phyloP scores from a whole-genome alignment of 148 eudicot genomes.

The Camellia japonica region DNA sequence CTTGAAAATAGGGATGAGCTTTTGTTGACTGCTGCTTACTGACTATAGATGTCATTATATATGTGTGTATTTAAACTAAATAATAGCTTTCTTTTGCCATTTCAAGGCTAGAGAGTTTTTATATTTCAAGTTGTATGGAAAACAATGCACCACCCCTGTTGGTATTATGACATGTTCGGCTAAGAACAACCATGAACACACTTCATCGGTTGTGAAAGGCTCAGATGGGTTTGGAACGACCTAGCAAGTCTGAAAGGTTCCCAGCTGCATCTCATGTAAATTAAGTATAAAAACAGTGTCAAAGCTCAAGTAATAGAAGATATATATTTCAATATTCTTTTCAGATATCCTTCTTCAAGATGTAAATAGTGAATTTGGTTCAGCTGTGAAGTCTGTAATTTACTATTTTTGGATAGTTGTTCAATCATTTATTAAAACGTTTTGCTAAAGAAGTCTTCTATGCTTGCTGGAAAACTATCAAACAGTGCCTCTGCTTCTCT shows the following conservation, averaged over 20 bases:
- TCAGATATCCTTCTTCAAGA: not conserved
- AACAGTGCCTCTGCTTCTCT: not conserved
- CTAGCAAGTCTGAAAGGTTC: slow-evolving; percentile 15
- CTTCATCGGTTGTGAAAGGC: slow-evolving; percentile 73
- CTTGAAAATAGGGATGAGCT: slow-evolving; percentile 11
- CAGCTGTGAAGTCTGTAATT: not conserved
- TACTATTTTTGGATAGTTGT: no score
- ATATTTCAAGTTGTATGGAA: slow-evolving; percentile 85
- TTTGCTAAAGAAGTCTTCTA: not conserved
- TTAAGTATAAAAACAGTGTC: slow-evolving; percentile 23
- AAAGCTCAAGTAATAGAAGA: slow-evolving; percentile 12
- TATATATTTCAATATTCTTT: not conserved
- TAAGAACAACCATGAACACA: slow-evolving; percentile 76
- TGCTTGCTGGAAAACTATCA: no score
- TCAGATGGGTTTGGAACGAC: slow-evolving; percentile 74
- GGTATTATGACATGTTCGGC: slow-evolving; percentile 99
- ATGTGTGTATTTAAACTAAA: slow-evolving; percentile 16
- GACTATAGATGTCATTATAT: not conserved
- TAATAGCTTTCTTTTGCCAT: not conserved
- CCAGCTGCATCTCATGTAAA: slow-evolving; percentile 17
- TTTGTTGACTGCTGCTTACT: not conserved
- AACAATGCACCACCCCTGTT: slow-evolving; percentile 90
- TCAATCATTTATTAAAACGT: not conserved
- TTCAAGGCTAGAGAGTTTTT: slow-evolving; percentile 89
- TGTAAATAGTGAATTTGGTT: not conserved